A percentile compares a stretch with the other conserved stretches of the same genome.
Conservation (phyloP, 441 rosid species). For the Lepidium campestre region DNA sequence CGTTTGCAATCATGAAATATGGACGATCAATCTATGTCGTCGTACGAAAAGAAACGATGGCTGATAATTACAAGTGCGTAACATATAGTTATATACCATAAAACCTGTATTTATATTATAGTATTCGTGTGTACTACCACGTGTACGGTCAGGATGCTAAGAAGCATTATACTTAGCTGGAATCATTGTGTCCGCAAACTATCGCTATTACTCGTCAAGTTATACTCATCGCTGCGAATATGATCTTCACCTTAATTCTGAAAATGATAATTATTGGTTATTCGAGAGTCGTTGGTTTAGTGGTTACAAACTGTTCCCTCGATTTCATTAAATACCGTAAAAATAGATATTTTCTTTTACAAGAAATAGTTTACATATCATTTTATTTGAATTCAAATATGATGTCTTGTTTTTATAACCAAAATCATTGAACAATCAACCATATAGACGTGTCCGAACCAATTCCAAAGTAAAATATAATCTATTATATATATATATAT, state of each 20-base stretch:
- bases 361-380: background rate
- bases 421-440: conserved; percentile 14
- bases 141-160: conserved; percentile 40
- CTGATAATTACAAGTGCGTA: conserved; percentile 7
- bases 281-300: background rate
- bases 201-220: conserved; percentile 30
- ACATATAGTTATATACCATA: conserved; percentile 1
- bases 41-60: conserved; percentile 1
- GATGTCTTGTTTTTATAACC: background rate
- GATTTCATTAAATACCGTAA: no score
- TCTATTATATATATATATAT: background rate
- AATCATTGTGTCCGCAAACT: conserved; percentile 21
- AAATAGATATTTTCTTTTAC: no score
- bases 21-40: conserved; percentile 9
- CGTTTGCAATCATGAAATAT: background rate
- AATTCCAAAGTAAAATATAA: conserved; percentile 3
- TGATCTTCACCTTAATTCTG: background rate
- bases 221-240: conserved; percentile 21
- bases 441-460: conserved; percentile 19
- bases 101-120: conserved; percentile 1
- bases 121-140: conserved; percentile 38
- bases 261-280: background rate
- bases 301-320: background rate
- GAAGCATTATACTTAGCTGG: conserved; percentile 21
- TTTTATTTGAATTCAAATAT: background rate